Percentiles rank a stretch among this genome's conserved stretches.
Evolutionary conservation across 1,284 basidiomycete species (phyloP).

Genomic region (Fomitopsis palustris): DNA sequence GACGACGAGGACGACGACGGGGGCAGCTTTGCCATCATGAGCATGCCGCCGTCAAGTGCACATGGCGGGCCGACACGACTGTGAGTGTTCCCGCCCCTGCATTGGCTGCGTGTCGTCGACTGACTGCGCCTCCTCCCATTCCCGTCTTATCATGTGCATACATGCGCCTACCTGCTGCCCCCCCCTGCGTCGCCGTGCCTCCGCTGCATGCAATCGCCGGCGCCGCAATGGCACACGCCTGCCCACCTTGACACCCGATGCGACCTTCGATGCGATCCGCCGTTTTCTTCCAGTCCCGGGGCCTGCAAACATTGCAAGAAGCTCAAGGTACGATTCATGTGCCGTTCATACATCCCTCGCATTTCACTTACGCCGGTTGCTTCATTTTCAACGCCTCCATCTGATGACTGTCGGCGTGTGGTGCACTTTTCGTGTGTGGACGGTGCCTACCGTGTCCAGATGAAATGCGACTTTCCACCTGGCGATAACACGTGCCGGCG

Average conservation of each 20-base stretch:
- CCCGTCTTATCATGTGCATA: not conserved
- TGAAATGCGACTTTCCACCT: conserved; percentile 76
- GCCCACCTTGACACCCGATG: not conserved
- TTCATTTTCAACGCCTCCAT: not conserved
- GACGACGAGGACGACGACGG: conserved; percentile 20
- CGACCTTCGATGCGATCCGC: conserved; percentile 1
- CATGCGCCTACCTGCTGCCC: not conserved
- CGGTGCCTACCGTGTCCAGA: conserved; percentile 37
- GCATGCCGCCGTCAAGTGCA: conserved; percentile 17
- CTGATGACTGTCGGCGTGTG: not conserved
- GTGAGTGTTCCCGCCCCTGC: conserved; percentile 11
- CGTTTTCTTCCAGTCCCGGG: conserved; percentile 49
- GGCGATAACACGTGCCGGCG: conserved; percentile 68
- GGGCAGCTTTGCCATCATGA: conserved; percentile 13
- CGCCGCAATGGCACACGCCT: not conserved
- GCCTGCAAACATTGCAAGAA: conserved; percentile 82
- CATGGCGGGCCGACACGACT: conserved; percentile 18
- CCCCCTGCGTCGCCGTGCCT: not conserved
- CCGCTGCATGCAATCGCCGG: not conserved
- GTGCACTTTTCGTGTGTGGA: conserved; percentile 7
- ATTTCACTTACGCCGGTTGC: conserved; percentile 3
- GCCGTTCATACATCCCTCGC: not conserved
- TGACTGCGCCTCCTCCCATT: not conserved
- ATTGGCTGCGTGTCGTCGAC: not conserved
- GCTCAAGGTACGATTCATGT: conserved; percentile 61